Conservation (phyloP, 495 filamentous ascomycete genomes). For the Tuber calosporum region DNA sequence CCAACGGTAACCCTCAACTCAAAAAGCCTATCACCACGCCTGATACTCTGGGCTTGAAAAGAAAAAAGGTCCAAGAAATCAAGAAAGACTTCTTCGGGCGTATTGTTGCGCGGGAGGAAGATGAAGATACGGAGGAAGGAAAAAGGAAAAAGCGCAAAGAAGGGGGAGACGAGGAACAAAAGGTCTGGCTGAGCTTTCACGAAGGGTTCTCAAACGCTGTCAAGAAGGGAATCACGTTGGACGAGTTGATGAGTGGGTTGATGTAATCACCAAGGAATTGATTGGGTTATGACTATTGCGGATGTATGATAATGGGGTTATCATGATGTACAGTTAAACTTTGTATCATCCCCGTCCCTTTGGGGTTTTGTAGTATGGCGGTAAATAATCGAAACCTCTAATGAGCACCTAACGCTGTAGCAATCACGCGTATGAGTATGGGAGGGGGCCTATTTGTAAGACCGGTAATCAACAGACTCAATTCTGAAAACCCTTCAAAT, state of each 20-base stretch:
- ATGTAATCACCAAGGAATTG: conserved; percentile 27
- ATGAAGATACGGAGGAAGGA: conserved; percentile 41
- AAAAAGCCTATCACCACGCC: conserved; percentile 40
- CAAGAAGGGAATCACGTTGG: conserved; percentile 78
- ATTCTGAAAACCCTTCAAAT: neutral
- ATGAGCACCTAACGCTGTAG: neutral
- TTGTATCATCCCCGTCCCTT: neutral
- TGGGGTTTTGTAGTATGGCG: neutral
- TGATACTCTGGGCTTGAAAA: conserved; percentile 45
- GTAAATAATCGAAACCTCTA: neutral
- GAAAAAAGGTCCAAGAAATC: conserved; percentile 44
- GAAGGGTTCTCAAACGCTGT: conserved; percentile 97
- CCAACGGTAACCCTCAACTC: conserved; percentile 33
- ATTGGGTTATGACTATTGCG: neutral
- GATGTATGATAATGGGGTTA: neutral
- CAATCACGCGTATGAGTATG: neutral
- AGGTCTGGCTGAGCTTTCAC: conserved; percentile 88
- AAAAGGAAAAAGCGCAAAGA: conserved; percentile 38
- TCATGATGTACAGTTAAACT: neutral
- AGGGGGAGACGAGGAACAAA: conserved; percentile 47
- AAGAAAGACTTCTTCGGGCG: conserved; percentile 79
- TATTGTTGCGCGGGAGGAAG: conserved; percentile 36
- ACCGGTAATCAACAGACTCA: neutral
- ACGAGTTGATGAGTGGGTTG: conserved; percentile 69
- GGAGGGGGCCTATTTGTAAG: neutral